phyloP scores from a whole-genome alignment of 1,284 basidiomycete species.

The Apiotrichum sp. region DNA sequence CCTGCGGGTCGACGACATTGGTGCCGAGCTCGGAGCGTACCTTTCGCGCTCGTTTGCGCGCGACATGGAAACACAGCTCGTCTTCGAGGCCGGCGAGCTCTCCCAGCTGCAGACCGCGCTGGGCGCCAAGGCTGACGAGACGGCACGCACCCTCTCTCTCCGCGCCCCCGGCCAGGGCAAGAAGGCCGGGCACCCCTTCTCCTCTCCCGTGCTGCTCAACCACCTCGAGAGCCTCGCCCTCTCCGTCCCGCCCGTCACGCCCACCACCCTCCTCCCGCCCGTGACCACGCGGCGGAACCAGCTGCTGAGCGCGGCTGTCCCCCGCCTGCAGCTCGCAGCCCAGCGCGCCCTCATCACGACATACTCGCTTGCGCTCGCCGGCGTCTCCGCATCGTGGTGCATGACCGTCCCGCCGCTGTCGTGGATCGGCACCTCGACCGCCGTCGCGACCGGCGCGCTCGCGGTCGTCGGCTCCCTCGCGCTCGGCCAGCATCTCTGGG shows the following conservation, averaged over 20 bases:
- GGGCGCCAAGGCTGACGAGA: constrained; percentile 49
- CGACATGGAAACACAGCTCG: constrained; percentile 64
- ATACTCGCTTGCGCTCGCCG: constrained; percentile 35
- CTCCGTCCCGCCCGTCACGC: constrained; percentile 52
- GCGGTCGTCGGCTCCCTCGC: constrained; percentile 55
- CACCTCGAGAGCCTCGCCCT: constrained; percentile 53
- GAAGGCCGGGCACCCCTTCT: constrained; percentile 50
- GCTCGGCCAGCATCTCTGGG: constrained; percentile 66
- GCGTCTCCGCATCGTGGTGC: constrained; percentile 47
- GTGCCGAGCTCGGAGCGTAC: constrained; percentile 53
- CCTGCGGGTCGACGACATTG: constrained; percentile 64
- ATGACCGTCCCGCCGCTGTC: constrained; percentile 31
- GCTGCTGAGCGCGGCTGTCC: constrained; percentile 56
- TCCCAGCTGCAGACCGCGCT: constrained; percentile 54
- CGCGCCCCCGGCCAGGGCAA: constrained; percentile 19
- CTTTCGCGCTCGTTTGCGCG: constrained; percentile 58
- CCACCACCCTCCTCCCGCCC: constrained; percentile 55
- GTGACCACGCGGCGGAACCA: constrained; percentile 57
- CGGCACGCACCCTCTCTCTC: constrained; percentile 25
- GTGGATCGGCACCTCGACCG: constrained; percentile 47
- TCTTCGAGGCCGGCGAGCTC: constrained; percentile 64
- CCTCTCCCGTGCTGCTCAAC: constrained; percentile 65
- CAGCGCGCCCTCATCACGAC: constrained; percentile 58
- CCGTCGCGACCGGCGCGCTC: constrained; percentile 59
- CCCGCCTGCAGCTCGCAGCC: constrained; percentile 60